Percentiles rank a stretch among this genome's conserved stretches.
phyloP scores from a whole-genome alignment of 805 yeast genomes.

The Wickerhamiella domercqiae region DNA sequence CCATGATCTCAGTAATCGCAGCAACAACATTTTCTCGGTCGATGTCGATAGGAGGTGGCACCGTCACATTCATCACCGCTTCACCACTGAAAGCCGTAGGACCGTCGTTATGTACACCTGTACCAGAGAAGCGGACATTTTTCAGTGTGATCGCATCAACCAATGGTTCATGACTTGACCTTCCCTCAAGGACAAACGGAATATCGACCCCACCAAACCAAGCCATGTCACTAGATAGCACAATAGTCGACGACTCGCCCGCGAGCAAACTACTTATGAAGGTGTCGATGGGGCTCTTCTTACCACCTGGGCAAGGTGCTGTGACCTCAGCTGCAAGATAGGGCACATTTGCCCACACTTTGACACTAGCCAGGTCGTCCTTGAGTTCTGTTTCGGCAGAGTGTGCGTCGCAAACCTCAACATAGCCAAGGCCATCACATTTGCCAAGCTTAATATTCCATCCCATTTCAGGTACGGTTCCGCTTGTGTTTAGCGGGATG shows the following conservation, averaged over 20 bases:
- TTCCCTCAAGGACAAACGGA: conserved; percentile 17
- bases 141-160: conserved; percentile 18
- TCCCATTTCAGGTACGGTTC: conserved; percentile 17
- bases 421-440: conserved; percentile 13
- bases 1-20: conserved; percentile 27
- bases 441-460: conserved; percentile 21
- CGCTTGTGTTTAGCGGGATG: conserved; percentile 10
- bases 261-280: conserved; percentile 17
- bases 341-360: conserved; percentile 13
- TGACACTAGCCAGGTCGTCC: conserved; percentile 2
- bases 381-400: conserved; percentile 7
- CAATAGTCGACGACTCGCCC: conserved; percentile 12
- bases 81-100: conserved; percentile 16
- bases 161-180: conserved; percentile 17
- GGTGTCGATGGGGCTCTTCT: conserved; percentile 19
- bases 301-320: conserved; percentile 14
- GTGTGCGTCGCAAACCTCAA: conserved; percentile 11
- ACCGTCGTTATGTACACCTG: not conserved
- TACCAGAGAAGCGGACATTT: conserved; percentile 15
- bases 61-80: conserved; percentile 15
- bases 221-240: conserved; percentile 6
- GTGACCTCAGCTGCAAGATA: conserved; percentile 15
- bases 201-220: conserved; percentile 11
- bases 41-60: conserved; percentile 18
- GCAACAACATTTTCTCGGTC: conserved; percentile 16